These are phyloP conservation scores for Euphorbia corollata DNA, from an alignment of 441 rosid species.

Conservation along the genomic window DNA sequence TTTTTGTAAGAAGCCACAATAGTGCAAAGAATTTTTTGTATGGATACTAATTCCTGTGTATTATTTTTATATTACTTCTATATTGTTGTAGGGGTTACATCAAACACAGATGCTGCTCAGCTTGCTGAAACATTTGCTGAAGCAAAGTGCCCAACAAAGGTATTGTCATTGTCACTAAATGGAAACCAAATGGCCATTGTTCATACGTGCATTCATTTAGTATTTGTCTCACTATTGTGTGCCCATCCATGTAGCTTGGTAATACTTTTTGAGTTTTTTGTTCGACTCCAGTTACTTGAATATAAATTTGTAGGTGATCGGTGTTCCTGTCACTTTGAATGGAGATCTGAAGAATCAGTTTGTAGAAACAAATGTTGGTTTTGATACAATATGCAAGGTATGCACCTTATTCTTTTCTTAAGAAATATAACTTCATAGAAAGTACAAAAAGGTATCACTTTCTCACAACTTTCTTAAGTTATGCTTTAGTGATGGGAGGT, in stretches of 20 bases:
- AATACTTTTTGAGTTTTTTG: background rate
- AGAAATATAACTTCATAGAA: background rate
- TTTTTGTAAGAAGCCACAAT: background rate
- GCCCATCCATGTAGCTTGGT: background rate
- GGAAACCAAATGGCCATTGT: background rate
- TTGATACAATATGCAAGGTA: slow-evolving; percentile 98
- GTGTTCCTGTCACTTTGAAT: slow-evolving; percentile 93
- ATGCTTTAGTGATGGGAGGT: background rate
- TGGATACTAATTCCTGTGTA: slow-evolving; percentile 6
- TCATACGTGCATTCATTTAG: background rate
- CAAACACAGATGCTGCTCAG: slow-evolving; percentile 99
- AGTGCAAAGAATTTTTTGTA: slow-evolving; percentile 3
- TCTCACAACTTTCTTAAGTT: too few species aligned
- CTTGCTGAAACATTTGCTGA: slow-evolving; percentile 95
- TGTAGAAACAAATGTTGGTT: slow-evolving; percentile 94
- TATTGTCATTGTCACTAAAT: slow-evolving; percentile 16
- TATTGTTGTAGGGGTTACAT: slow-evolving; percentile 69
- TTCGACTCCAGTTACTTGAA: background rate
- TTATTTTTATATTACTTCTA: slow-evolving; percentile 17
- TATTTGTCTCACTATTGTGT: background rate
- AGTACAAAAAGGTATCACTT: background rate
- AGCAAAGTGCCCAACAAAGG: slow-evolving; percentile 90
- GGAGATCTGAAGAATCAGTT: slow-evolving; percentile 98
- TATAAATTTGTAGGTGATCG: slow-evolving; percentile 60
- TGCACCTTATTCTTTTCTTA: background rate